Base-by-base conservation (phyloP, 208 protist genomes). In the Crithidia fasciculata region DNA sequence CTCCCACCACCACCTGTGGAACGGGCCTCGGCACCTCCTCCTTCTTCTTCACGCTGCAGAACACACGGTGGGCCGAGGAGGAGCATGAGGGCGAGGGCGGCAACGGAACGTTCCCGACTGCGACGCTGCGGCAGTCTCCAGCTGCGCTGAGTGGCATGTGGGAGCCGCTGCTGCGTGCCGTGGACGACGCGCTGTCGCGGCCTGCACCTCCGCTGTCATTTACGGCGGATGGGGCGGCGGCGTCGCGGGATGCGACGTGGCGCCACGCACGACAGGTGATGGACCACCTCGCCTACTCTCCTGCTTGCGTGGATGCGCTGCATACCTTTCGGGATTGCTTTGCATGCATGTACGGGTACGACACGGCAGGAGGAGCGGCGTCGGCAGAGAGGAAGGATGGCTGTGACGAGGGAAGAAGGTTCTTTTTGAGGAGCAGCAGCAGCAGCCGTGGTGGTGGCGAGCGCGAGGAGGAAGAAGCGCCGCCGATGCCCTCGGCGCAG, bases 81-180 rank as follows among this genome's bases (percentile, higher is more conserved):
- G 52, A 60, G 62, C 40, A 36, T 41, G 41, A 36, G 28, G 28
- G 45, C 59, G 18, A 36, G 4, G 18, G 63, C 16, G 62, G 69
- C 50, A 68, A 61, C 7, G 75, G 67, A 5, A 55, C 52, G 15
- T 94, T 94, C 72, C 79, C 82, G 5, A 37, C 80, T 10, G 81
- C 66, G 16, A 84, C 85, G 16, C 67, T 94, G 39, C 47, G 82
- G 49, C 74, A 76, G 56, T 87, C 86, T 3, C 41, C 60, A 28
- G 61, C 59, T 4, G 72, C 81, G 18, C 52, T 87, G 15, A 84
- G 81, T 64, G 89, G 89, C 44, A 78, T 87, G 52, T 94, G 89
- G 89, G 89, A 94, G 61, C 86, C 86, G 0, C 74, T 94, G 4
- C 89, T 91, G 64, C 44, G n/a, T 45, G 53, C 5, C 6, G 75